These are phyloP conservation scores for Zalaria obscura DNA, from an alignment of 2,329 filamentous ascomycete genomes.

Conservation along the genomic window DNA sequence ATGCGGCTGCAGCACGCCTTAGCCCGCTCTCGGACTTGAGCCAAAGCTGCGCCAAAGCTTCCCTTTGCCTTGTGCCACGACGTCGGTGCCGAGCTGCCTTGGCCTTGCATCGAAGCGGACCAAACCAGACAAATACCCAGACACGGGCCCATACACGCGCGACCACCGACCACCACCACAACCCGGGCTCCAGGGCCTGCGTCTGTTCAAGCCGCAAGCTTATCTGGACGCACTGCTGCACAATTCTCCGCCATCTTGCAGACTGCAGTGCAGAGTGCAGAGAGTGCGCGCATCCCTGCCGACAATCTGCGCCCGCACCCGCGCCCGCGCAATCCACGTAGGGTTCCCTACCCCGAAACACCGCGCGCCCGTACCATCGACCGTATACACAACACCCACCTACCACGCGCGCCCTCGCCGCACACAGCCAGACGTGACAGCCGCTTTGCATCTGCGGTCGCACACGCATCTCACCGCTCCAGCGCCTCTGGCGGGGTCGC, in stretches of 20 bases:
- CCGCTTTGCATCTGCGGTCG: not conserved
- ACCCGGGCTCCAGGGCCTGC: slow-evolving; percentile 1
- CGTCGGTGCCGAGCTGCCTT: not conserved
- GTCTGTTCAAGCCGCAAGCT: not conserved
- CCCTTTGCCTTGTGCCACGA: not conserved
- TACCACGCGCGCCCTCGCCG: not conserved
- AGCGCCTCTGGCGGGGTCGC: not conserved
- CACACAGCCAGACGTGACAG: not conserved
- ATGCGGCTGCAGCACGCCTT: too few relatives aligned
- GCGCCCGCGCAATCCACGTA: too few relatives aligned
- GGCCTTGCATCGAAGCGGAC: not conserved
- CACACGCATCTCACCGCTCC: slow-evolving; percentile 3
- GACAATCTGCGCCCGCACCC: slow-evolving; percentile 39
- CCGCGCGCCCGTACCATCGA: slow-evolving; percentile 57
- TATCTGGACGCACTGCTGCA: not conserved
- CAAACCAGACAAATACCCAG: too few relatives aligned
- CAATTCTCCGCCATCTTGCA: not conserved
- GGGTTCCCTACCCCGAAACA: too few relatives aligned
- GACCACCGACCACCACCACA: too few relatives aligned
- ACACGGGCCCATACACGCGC: too few relatives aligned
- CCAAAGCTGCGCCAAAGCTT: too few relatives aligned
- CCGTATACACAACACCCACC: not conserved
- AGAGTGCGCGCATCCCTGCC: slow-evolving; percentile 93
- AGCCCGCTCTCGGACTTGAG: too few relatives aligned
- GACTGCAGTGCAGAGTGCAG: too few relatives aligned